Conservation (phyloP, 192 early-diverging fungal genomes). For the Irineochytrium annulatum region DNA sequence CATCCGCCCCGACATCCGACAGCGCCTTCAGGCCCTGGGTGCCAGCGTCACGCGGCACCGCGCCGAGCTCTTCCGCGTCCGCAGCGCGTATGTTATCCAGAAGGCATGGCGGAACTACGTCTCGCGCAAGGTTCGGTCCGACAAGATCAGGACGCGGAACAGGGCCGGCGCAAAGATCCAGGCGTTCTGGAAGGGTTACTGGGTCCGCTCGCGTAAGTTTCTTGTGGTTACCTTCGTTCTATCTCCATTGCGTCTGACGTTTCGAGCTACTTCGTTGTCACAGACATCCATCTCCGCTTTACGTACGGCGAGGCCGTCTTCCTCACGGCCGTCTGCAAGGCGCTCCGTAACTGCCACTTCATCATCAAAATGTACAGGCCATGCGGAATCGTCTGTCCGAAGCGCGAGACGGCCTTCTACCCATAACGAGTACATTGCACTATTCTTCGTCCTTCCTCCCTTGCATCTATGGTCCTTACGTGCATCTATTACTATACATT, state of each 20-base stretch:
- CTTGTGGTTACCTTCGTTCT: constrained; percentile 14
- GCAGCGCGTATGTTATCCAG: constrained; percentile 50
- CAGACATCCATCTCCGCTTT: constrained; percentile 52
- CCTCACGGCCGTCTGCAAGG: constrained; percentile 50
- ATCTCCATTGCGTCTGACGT: not conserved
- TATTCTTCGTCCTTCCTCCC: not conserved
- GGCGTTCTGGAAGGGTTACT: constrained; percentile 56
- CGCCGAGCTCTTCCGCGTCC: constrained; percentile 37
- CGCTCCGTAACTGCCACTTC: constrained; percentile 49
- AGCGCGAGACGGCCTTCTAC: not conserved
- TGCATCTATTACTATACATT: no score
- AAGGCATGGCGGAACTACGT: constrained; percentile 43
- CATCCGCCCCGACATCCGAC: constrained; percentile 42
- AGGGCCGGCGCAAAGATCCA: constrained; percentile 51
- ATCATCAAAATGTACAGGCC: constrained; percentile 58
- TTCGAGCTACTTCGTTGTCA: no score
- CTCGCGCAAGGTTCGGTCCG: constrained; percentile 33
- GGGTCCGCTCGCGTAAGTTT: constrained; percentile 51
- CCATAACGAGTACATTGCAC: not conserved
- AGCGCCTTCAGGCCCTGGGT: constrained; percentile 37
- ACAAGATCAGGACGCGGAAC: constrained; percentile 52
- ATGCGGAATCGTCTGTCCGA: constrained; percentile 46
- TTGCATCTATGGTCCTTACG: no score
- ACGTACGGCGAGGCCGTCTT: constrained; percentile 59
- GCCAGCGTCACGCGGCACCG: constrained; percentile 40